Conservation (phyloP, 192 early-diverging fungal species). For the Coemansia sp. region DNA sequence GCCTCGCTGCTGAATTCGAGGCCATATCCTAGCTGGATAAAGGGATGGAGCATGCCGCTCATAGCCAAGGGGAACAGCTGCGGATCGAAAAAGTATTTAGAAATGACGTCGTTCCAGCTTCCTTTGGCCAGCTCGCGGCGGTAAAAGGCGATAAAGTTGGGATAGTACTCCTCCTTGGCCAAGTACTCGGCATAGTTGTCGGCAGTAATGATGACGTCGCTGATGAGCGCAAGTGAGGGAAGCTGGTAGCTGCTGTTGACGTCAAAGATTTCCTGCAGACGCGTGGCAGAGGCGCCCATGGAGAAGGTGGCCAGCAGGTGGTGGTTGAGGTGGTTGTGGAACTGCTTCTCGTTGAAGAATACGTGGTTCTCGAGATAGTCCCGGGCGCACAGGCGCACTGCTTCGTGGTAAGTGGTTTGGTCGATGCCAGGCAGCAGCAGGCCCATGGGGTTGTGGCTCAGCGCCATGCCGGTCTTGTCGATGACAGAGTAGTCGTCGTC, state of each 20-base stretch:
- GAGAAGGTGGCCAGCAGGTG: conserved; percentile 61
- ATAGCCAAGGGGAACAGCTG: conserved; percentile 52
- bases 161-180: conserved; percentile 46
- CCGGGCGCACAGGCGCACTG: conserved; percentile 51
- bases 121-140: conserved; percentile 42
- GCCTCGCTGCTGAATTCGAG: conserved; percentile 63
- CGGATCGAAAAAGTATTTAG: conserved; percentile 53
- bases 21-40: conserved; percentile 68
- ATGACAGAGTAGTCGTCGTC: conserved; percentile 39
- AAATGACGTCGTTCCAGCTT: conserved; percentile 43
- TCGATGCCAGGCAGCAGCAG: conserved; percentile 56
- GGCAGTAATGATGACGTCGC: conserved; percentile 32
- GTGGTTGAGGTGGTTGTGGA: conserved; percentile 66
- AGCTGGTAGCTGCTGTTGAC: conserved; percentile 30
- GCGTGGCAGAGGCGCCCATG: conserved; percentile 55
- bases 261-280: conserved; percentile 60
- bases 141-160: conserved; percentile 58
- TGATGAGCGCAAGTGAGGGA: conserved; percentile 27
- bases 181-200: conserved; percentile 42
- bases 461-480: conserved; percentile 27
- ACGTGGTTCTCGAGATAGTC: conserved; percentile 58
- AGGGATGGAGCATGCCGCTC: conserved; percentile 61
- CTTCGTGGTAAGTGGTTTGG: conserved; percentile 30
- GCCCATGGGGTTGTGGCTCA: conserved; percentile 19
- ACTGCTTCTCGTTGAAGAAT: conserved; percentile 60